Percentiles rank a stretch among this genome's conserved stretches.
Evolutionary conservation across 2,329 filamentous ascomycete genomes (phyloP).

Genomic region (Xylariales sp.): DNA sequence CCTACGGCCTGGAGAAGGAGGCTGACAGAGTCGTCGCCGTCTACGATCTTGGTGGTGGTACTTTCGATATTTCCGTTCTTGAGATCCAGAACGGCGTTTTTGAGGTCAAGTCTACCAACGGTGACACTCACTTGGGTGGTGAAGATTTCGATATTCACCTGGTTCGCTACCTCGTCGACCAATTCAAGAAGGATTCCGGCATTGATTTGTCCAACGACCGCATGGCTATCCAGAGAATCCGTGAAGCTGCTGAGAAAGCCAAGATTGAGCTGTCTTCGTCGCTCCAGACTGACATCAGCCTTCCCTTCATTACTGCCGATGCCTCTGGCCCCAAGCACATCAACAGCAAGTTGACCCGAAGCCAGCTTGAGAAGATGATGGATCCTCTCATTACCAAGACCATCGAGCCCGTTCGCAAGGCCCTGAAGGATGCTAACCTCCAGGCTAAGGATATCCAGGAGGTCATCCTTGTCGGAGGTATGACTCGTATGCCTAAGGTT

Average conservation of each 20-base stretch:
- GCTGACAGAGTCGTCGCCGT: conserved; percentile 85
- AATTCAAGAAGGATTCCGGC: conserved; percentile 94
- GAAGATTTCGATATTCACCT: conserved; percentile 97
- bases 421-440: conserved; percentile 90
- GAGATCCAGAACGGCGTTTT: conserved; percentile 98
- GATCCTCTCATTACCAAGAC: conserved; percentile 84
- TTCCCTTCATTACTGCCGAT: conserved; percentile 97
- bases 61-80: conserved; percentile 97
- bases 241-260: conserved; percentile 97
- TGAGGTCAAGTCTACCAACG: conserved; percentile 98
- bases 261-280: conserved; percentile 98
- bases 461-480: conserved; percentile 96
- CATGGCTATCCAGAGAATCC: conserved; percentile 98
- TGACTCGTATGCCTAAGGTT: conserved; percentile 99
- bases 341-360: conserved; percentile 87
- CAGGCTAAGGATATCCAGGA: conserved; percentile 94
- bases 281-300: conserved; percentile 93
- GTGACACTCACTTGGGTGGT: conserved; percentile 96
- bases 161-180: conserved; percentile 86
- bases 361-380: conserved; percentile 90
- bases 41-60: conserved; percentile 97
- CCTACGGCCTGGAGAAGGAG: conserved; percentile 95
- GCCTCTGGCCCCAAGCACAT: conserved; percentile 97
- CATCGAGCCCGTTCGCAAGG: conserved; percentile 91
- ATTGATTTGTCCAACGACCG: conserved; percentile 88